These are phyloP conservation scores for Colletotrichum sublineola DNA, from an alignment of 2,329 filamentous ascomycete genomes.

Conservation along the genomic window DNA sequence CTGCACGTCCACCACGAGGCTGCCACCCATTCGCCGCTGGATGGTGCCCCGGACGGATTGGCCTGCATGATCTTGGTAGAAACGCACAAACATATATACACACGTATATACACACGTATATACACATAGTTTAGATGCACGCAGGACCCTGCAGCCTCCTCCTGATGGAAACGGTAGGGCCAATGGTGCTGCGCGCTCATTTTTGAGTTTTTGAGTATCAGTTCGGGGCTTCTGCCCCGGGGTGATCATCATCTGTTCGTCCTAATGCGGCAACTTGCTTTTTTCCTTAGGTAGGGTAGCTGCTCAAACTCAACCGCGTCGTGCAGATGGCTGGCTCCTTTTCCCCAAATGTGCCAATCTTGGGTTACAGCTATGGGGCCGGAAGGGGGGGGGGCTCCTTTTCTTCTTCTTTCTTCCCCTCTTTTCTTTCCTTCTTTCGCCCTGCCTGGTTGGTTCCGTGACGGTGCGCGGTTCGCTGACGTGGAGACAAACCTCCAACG, in stretches of 20 bases:
- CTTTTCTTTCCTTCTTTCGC: too few species aligned
- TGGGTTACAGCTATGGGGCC: neutral
- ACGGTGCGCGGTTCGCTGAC: neutral
- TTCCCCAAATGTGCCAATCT: neutral
- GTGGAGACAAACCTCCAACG: neutral
- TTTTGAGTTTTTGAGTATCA: neutral
- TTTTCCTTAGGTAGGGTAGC: neutral
- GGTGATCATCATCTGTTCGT: neutral
- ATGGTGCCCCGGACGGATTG: neutral
- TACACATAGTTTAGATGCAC: neutral
- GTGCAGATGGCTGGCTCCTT: neutral
- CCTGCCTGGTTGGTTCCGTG: neutral
- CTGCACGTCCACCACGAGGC: neutral
- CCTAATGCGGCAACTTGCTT: neutral
- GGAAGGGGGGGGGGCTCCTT: neutral
- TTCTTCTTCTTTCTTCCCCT: neutral
- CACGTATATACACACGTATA: neutral
- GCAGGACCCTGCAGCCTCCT: slow-evolving; percentile 12
- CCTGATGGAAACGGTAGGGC: neutral
- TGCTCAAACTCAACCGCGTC: neutral
- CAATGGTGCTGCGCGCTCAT: neutral
- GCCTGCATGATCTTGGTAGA: slow-evolving; percentile 6
- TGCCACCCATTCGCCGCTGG: neutral
- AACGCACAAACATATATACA: neutral
- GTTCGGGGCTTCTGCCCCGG: too few species aligned